These are phyloP conservation scores for Pseudocercospora cruenta DNA, from an alignment of 2,329 filamentous ascomycete species.

Conservation along the genomic window DNA sequence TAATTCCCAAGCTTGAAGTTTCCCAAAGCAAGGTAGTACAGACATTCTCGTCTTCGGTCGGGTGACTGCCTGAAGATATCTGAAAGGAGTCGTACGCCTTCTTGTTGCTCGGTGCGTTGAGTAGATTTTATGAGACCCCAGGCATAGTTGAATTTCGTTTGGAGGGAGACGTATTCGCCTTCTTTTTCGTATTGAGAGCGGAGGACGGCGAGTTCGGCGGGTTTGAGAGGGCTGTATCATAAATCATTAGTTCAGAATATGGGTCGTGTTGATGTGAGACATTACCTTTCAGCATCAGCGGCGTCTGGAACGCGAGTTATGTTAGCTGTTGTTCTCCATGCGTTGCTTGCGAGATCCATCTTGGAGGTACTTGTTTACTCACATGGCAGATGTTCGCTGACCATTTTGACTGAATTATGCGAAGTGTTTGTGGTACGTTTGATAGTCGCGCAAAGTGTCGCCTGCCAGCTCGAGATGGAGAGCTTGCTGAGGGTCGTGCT, in stretches of 20 bases:
- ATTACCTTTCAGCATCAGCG: slow-evolving; percentile 90
- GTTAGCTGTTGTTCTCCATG: slow-evolving; percentile 31
- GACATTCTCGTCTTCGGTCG: slow-evolving; percentile 92
- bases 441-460: slow-evolving; percentile 13
- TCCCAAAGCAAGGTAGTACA: slow-evolving; percentile 95
- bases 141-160: slow-evolving; percentile 99
- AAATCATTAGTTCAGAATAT: slow-evolving; percentile 1
- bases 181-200: slow-evolving; percentile 96
- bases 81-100: slow-evolving; percentile 31
- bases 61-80: slow-evolving; percentile 87
- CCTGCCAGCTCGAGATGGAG: slow-evolving; percentile 11
- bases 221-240: slow-evolving; percentile 73
- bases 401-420: slow-evolving; percentile 37
- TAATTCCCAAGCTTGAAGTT: slow-evolving; percentile 99
- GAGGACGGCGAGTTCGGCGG: slow-evolving; percentile 88
- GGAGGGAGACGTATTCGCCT: slow-evolving; percentile 92
- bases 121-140: slow-evolving; percentile 98
- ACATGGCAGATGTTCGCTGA: slow-evolving; percentile 55
- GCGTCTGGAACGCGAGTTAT: slow-evolving; percentile 67
- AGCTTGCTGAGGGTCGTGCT: slow-evolving; percentile 6
- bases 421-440: neutral
- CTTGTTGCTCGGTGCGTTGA: slow-evolving; percentile 65
- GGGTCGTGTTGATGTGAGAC: neutral
- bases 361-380: slow-evolving; percentile 19
- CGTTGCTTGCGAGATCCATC: neutral